Evolutionary conservation across 2,329 filamentous ascomycete genomes (phyloP).

Genomic region (Cytospora leucostoma): DNA sequence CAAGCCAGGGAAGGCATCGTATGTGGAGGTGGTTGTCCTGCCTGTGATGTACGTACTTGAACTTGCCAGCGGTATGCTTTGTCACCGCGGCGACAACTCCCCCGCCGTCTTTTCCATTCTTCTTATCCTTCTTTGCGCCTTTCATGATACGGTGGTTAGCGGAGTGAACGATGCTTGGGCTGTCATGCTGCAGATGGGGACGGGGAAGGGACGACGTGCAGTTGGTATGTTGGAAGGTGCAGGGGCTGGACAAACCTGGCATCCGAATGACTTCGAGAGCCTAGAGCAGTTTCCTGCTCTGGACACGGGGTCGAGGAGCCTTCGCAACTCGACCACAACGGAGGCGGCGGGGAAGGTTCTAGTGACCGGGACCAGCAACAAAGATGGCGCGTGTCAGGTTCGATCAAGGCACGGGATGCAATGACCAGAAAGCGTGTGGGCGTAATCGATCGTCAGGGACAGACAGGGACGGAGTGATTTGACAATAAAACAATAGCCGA

Average conservation of each 20-base stretch:
- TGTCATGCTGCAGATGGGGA: conserved; percentile 14
- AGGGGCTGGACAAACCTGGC: conserved; percentile 27
- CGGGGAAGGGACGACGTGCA: conserved; percentile 3
- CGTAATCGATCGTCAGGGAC: conserved; percentile 16
- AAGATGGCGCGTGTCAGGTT: conserved; percentile 25
- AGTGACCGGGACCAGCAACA: conserved; percentile 22
- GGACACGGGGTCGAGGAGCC: conserved; percentile 24
- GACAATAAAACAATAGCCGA: conserved; percentile 3
- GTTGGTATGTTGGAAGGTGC: conserved; percentile 23
- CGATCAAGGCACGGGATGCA: conserved; percentile 16
- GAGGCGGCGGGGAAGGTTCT: conserved; percentile 11
- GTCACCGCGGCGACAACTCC: conserved; percentile 56
- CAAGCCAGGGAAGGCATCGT: conserved; percentile 30
- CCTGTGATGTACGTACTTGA: conserved; percentile 45
- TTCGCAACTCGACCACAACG: conserved; percentile 19
- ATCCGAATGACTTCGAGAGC: conserved; percentile 23
- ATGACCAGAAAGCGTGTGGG: conserved; percentile 18
- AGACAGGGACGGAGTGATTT: conserved; percentile 13
- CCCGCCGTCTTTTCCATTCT: conserved; percentile 56
- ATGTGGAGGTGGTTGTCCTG: conserved; percentile 15
- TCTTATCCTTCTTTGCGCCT: conserved; percentile 55
- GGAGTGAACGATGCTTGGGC: conserved; percentile 7
- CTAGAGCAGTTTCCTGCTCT: conserved; percentile 29
- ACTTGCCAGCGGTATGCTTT: conserved; percentile 53
- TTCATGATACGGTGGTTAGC: conserved; percentile 29